These are phyloP conservation scores for Cenchrus purpureus DNA, from an alignment of 176 grass and related monocot species.

Conservation along the genomic window DNA sequence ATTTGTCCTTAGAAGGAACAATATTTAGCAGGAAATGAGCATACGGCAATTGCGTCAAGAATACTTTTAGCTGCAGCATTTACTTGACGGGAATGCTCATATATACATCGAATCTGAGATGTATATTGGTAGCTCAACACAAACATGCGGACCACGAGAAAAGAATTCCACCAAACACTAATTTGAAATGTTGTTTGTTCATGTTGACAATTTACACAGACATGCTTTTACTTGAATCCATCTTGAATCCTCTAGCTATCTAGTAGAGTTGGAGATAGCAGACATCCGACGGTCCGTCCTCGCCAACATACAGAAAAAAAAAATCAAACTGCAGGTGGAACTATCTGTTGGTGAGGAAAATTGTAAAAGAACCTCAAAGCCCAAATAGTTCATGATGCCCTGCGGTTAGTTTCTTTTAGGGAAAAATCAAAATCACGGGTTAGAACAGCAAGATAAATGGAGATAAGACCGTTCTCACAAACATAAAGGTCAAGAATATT, in stretches of 20 bases:
- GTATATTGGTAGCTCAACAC: neutral
- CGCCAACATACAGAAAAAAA: neutral
- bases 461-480: neutral
- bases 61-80: neutral
- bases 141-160: neutral
- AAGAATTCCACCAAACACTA: neutral
- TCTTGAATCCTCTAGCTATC: too few species aligned
- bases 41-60: neutral
- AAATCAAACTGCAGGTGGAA: neutral
- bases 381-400: neutral
- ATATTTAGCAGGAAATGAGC: neutral
- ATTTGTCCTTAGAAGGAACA: neutral
- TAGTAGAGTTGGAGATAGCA: too few species aligned
- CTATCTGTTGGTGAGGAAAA: too few species aligned
- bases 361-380: neutral
- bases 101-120: neutral
- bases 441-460: neutral
- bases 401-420: neutral
- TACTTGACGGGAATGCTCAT: neutral
- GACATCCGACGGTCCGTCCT: neutral
- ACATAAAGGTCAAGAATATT: neutral
- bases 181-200: neutral
- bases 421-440: neutral
- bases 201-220: neutral
- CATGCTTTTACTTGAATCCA: neutral